Evolutionary conservation across 2,329 filamentous ascomycete species (phyloP).

Genomic region (Fusarium verrucosum): DNA sequence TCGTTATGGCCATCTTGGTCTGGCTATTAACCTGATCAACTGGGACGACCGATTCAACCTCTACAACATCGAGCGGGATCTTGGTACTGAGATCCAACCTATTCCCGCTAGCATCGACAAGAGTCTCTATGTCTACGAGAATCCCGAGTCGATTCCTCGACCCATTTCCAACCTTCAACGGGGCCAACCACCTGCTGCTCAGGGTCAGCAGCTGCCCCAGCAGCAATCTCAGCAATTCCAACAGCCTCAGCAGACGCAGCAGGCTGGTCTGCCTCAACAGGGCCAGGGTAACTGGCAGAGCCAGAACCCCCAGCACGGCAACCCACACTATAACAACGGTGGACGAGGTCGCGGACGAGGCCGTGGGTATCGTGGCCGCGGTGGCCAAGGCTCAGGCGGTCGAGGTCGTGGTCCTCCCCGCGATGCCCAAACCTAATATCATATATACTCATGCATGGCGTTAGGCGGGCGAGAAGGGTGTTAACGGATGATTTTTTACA

Average conservation of each 20-base stretch:
- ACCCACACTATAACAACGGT: conserved; percentile 46
- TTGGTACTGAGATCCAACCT: conserved; percentile 97
- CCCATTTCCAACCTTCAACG: conserved; percentile 67
- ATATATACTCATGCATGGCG: conserved; percentile 42
- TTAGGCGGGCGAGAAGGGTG: conserved; percentile 40
- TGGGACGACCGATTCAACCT: conserved; percentile 99
- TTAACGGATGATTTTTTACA: conserved; percentile 42
- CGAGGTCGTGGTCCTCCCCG: conserved; percentile 51
- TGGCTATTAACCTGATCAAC: conserved; percentile 99
- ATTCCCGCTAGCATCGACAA: conserved; percentile 96
- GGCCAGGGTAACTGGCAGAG: conserved; percentile 55
- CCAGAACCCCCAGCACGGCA: conserved; percentile 50
- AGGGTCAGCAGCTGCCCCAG: conserved; percentile 47
- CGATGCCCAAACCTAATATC: conserved; percentile 49
- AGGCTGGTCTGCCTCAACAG: conserved; percentile 47
- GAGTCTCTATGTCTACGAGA: conserved; percentile 97
- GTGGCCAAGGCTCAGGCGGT: conserved; percentile 48
- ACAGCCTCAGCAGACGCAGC: conserved; percentile 44
- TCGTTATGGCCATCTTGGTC: conserved; percentile 93
- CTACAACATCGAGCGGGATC: conserved; percentile 97
- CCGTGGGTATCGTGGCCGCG: conserved; percentile 53
- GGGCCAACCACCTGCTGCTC: conserved; percentile 42
- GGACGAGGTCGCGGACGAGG: conserved; percentile 53
- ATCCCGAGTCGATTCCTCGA: conserved; percentile 91
- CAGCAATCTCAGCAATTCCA: conserved; percentile 45